phyloP scores from a whole-genome alignment of 306 rosid genomes.

The Vigna trinervia region DNA sequence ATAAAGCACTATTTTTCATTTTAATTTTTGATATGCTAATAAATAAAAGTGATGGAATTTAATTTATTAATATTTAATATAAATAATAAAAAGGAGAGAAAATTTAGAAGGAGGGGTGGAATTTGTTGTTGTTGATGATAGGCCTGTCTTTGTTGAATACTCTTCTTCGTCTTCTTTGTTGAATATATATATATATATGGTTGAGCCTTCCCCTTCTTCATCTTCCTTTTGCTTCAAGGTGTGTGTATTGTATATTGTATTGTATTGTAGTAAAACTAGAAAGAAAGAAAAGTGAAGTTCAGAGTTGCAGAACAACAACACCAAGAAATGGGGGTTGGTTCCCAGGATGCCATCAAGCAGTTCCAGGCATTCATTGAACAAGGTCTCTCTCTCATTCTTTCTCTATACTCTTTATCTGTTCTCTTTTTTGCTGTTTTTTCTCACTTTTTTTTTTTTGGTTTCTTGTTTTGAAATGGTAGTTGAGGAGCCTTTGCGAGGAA shows the following conservation, averaged over 20 bases:
- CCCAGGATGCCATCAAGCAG: constrained; percentile 68
- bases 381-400: constrained; percentile 45
- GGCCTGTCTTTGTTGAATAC: constrained; percentile 58
- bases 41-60: neutral
- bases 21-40: neutral
- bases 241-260: neutral
- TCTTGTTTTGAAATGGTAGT: constrained; percentile 49
- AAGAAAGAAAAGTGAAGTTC: constrained; percentile 4
- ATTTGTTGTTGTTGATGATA: constrained; percentile 7
- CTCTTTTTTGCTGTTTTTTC: neutral
- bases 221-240: neutral
- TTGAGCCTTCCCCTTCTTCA: neutral
- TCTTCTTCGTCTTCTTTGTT: neutral
- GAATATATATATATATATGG: neutral
- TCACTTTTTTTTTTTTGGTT: neutral
- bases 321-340: constrained; percentile 61
- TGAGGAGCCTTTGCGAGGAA: constrained; percentile 63
- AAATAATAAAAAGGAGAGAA: neutral
- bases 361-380: constrained; percentile 59
- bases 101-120: neutral
- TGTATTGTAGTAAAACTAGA: constrained; percentile 1
- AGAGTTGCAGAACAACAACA: neutral
- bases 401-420: neutral
- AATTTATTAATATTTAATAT: too few species aligned
- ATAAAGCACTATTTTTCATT: too few species aligned